Base-by-base conservation (phyloP, 495 filamentous ascomycete species). In the Lepraria neglecta region DNA sequence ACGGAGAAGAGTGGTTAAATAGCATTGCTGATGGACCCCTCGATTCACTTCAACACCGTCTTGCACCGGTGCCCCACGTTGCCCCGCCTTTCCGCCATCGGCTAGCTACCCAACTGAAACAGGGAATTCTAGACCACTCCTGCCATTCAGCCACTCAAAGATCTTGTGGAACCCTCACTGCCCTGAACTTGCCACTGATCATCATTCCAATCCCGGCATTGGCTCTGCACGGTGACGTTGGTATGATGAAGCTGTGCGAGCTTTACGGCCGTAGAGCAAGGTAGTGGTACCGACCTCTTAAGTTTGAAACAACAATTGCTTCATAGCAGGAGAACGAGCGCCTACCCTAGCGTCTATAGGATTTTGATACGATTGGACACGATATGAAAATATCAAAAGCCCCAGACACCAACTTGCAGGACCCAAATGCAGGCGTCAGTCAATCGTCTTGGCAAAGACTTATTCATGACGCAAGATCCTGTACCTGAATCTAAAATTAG, bases 401-500 rank as follows among this genome's bases (percentile, higher is more conserved):
- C 31, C n/a, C 51, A 38, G 31, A 38, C 3, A 19, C 30, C n/a
- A 3, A 53, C 27, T n/a, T 52, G 30, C 10, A 52, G 48, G 28
- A 14, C 5, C 9, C 48, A 11, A 9, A 30, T 17, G 30, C 28
- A 38, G 19, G 31, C 10, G 14, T 31, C 1, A 35, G 30, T 44
- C 35, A 58, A 50, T 11, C 6, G 33, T 50, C 47, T 33, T 52
- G 19, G 33, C 14, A 30, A 31, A 21, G 35, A 10, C 4, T 30
- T 52, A 9, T 7, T 21, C 15, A 31, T 52, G 47, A 19, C 21
- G 58, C 58, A 53, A 53, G 15, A 35, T 53, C 35, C 9, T 19
- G 48, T 60, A 60, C 58, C 58, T 60, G 47, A 15, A 33, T 28
- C 38, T 60, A 53, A 19, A 15, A 24, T 42, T 60, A 53, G 58